Base-by-base conservation (phyloP, 805 yeast species). In the Kluyveromyces dobzhanskii region DNA sequence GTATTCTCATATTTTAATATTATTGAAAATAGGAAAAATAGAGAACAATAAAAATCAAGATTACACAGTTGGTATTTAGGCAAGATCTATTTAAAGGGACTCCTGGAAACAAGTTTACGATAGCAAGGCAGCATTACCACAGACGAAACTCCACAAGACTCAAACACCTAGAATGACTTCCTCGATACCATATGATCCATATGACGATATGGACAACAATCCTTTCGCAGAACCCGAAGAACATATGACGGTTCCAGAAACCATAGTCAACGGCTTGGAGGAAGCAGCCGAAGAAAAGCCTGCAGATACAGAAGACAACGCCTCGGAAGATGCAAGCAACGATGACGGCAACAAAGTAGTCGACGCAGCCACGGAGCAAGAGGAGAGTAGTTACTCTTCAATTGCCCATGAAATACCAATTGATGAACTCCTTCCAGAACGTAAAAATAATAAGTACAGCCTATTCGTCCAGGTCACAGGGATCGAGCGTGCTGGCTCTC, bases 401-500 rank as follows among this genome's bases (percentile, higher is more conserved):
- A 26, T 13, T 9, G 7, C 16, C 12, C 21, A 30, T n/a, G 36
- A 23, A n/a, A 24, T 26, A 3, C 13, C 26, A 31, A 21, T 26
- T 31, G 35, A 37, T 17, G 41, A 42, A 24, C 40, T 37, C 31
- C 38, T 33, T 9, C 48, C 46, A 17, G 45, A 35, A n/a, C 37
- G 42, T 6, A 31, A 17, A 29, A 33, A 32, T 39, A 13, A 21
- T 23, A 59, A 64, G 35, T 62, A 63, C 50, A 65, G 62, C 40
- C 59, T 90, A 30, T 51, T 53, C 1, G 67, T 85, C 24, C 74
- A 69, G 38, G 78, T 90, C 3, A 71, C 73, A 2, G 82, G 74
- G 11, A 65, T 92, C 35, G 97, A 88, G 58, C 72, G 79, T 49
- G 73, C 71, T 41, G 80, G 78, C 0, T 62, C 63, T 4, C 36